Conservation (phyloP, 148 eudicot species). For the Amaranthus hypochondriacus region DNA sequence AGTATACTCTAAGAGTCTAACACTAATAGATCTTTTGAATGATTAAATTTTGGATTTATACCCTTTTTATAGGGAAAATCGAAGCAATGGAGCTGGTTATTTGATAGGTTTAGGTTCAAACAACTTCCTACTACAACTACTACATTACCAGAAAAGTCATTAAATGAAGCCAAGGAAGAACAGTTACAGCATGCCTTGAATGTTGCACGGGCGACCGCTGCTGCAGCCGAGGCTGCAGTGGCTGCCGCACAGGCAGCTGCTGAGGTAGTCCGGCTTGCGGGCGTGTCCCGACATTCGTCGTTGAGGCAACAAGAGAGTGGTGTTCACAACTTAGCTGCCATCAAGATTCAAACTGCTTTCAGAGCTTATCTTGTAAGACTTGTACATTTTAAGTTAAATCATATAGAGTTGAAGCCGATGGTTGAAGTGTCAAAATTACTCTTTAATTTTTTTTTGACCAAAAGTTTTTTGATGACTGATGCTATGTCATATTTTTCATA, state of each 20-base stretch:
- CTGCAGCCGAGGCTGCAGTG: slow-evolving; percentile 90
- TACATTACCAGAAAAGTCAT: slow-evolving; percentile 32
- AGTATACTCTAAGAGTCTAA: no score
- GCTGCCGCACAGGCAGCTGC: slow-evolving; percentile 96
- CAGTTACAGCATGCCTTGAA: slow-evolving; percentile 69
- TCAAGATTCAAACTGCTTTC: slow-evolving; percentile 68
- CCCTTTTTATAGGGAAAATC: slow-evolving; percentile 28
- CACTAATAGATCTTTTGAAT: no score
- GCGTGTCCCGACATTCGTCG: slow-evolving; percentile 26
- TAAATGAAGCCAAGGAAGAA: slow-evolving; percentile 58
- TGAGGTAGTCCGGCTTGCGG: slow-evolving; percentile 66
- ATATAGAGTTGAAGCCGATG: background rate
- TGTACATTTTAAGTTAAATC: background rate
- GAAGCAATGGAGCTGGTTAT: slow-evolving; percentile 57
- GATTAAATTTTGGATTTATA: background rate
- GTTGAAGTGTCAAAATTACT: background rate
- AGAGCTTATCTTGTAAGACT: slow-evolving; percentile 70
- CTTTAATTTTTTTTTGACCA: background rate
- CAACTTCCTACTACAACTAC: slow-evolving; percentile 36
- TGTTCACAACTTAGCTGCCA: slow-evolving; percentile 45
- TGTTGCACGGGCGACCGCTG: slow-evolving; percentile 81
- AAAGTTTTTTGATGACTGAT: background rate
- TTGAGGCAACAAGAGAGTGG: slow-evolving; percentile 16
- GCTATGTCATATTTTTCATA: no score
- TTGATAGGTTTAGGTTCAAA: slow-evolving; percentile 41